Evolutionary conservation across 345 rosid species (phyloP).

Genomic region (Melaleuca quinquenervia): DNA sequence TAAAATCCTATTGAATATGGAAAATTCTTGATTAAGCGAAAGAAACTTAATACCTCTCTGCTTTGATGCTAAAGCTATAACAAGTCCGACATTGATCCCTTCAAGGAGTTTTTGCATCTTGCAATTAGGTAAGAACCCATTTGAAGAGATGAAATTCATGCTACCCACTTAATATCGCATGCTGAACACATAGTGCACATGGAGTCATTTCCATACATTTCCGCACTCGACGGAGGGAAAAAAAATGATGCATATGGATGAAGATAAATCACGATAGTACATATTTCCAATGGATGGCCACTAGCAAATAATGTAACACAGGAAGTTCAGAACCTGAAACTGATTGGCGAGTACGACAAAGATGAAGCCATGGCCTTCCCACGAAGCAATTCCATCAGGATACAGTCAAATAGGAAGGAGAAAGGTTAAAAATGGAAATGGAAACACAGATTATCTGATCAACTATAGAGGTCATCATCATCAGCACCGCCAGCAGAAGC

Average conservation of each 20-base stretch:
- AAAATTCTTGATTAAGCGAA: background rate
- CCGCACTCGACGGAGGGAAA: background rate
- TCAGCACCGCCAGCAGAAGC: constrained; percentile 57
- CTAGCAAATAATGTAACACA: background rate
- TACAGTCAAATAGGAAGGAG: background rate
- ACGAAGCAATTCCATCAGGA: background rate
- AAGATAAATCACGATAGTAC: background rate
- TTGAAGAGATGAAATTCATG: background rate
- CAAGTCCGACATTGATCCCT: background rate
- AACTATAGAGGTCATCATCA: constrained; percentile 79
- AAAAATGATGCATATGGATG: background rate
- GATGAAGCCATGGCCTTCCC: background rate
- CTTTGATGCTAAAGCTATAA: background rate
- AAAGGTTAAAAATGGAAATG: background rate
- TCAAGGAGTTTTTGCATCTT: background rate
- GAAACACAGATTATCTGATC: background rate
- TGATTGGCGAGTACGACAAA: background rate
- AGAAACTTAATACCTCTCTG: background rate
- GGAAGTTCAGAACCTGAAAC: background rate
- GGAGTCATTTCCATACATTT: background rate
- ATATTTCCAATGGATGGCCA: background rate
- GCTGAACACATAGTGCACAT: background rate
- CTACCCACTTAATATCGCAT: background rate
- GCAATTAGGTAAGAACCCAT: background rate
- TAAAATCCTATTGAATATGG: background rate